These are phyloP conservation scores for Niveomyces coronatus DNA, from an alignment of 2,329 filamentous ascomycete genomes.

Conservation along the genomic window DNA sequence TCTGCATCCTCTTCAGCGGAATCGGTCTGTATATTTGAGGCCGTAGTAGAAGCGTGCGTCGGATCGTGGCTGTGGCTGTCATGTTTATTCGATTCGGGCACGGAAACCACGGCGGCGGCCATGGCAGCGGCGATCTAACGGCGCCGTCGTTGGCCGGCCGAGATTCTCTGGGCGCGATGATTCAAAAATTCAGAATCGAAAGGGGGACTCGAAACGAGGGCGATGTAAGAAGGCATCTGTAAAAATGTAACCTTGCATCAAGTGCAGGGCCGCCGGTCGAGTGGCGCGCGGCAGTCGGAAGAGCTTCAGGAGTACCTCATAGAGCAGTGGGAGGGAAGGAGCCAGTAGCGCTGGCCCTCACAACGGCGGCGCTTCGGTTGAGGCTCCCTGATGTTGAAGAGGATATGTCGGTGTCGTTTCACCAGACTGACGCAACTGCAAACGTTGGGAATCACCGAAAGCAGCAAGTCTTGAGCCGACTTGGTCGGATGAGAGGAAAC, in stretches of 20 bases:
- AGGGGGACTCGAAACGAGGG: no score
- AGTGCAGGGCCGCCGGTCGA: slow-evolving; percentile 8
- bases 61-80: not conserved
- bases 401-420: no score
- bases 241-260: slow-evolving; percentile 7
- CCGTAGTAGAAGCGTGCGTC: slow-evolving; percentile 17
- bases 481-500: no score
- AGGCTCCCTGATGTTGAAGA: no score
- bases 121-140: slow-evolving; percentile 4
- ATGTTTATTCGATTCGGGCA: not conserved
- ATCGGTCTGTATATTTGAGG: slow-evolving; percentile 11
- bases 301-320: not conserved
- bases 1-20: slow-evolving; percentile 12
- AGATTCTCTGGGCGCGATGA: slow-evolving; percentile 5
- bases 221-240: slow-evolving; percentile 5
- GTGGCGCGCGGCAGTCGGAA: slow-evolving; percentile 6
- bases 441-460: no score
- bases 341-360: slow-evolving; percentile 5
- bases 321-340: slow-evolving; percentile 4
- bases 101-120: not conserved
- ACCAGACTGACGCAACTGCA: no score
- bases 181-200: no score
- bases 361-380: no score
- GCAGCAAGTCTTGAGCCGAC: no score
- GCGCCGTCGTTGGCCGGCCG: not conserved